These are phyloP conservation scores for Suhomyces faveliae DNA, from an alignment of 805 yeast genomes.

Conservation along the genomic window DNA sequence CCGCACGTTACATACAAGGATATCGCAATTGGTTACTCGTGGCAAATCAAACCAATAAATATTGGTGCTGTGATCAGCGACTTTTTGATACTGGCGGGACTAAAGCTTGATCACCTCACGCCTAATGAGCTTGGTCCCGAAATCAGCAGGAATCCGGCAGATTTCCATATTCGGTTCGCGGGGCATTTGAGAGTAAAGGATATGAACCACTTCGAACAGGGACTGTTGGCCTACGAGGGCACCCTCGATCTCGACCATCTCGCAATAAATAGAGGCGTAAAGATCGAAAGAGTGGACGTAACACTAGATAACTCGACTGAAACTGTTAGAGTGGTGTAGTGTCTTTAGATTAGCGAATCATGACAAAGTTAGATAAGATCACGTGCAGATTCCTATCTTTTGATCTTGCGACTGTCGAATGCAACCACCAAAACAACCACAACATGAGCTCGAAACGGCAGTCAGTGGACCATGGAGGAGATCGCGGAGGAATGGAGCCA, in stretches of 20 bases:
- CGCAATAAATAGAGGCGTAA: conserved; percentile 31
- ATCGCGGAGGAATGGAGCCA: background rate
- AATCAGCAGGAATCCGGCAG: conserved; percentile 7
- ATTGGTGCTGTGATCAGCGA: conserved; percentile 17
- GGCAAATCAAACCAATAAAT: conserved; percentile 30
- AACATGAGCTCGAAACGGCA: background rate
- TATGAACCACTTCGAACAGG: conserved; percentile 15
- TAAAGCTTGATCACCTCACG: conserved; percentile 26
- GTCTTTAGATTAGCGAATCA: background rate
- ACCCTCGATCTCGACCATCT: conserved; percentile 31
- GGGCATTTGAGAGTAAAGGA: conserved; percentile 26
- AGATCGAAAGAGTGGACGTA: conserved; percentile 12
- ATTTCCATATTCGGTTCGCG: conserved; percentile 23
- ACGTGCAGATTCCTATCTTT: background rate
- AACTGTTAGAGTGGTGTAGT: background rate
- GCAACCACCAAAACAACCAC: too few species aligned
- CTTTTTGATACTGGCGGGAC: conserved; percentile 22
- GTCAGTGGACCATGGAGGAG: background rate
- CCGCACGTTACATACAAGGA: background rate
- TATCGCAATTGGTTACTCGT: conserved; percentile 11
- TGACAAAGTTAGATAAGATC: background rate
- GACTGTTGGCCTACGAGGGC: conserved; percentile 25
- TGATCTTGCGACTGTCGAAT: too few species aligned
- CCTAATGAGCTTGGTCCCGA: conserved; percentile 21
- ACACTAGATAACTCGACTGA: background rate